Percentiles rank a stretch among this genome's conserved stretches.
Conservation (phyloP, 768 basidiomycete species). For the Leucocoprinus leucothites region DNA sequence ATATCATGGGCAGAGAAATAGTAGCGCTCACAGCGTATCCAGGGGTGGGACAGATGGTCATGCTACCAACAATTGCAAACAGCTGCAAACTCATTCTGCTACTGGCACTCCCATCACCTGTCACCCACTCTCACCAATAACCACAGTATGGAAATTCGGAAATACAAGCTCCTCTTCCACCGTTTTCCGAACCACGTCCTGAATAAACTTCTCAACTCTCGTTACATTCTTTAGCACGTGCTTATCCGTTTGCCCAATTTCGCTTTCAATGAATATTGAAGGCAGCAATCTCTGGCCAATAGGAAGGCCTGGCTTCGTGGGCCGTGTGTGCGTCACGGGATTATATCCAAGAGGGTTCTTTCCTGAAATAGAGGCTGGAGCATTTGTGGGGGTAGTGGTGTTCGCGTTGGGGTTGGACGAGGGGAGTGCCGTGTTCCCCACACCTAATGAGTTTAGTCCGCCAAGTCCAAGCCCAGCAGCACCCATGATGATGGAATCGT, state of each 20-base stretch:
- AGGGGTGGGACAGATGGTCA: too few relatives aligned
- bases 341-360: neutral
- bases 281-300: conserved; percentile 83
- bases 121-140: conserved; percentile 44
- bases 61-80: too few relatives aligned
- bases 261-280: conserved; percentile 89
- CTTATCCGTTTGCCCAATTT: conserved; percentile 94
- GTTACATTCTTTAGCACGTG: conserved; percentile 96
- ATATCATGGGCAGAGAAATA: too few relatives aligned
- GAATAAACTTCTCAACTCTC: conserved; percentile 91
- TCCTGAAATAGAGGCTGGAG: conserved; percentile 23
- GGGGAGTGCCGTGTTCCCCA: neutral
- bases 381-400: neutral
- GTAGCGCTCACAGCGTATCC: too few relatives aligned
- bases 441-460: neutral
- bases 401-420: neutral
- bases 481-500: conserved; percentile 34
- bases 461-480: conserved; percentile 3
- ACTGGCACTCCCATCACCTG: too few relatives aligned
- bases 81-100: too few relatives aligned
- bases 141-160: conserved; percentile 88
- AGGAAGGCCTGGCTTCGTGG: conserved; percentile 61
- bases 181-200: conserved; percentile 92
- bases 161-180: conserved; percentile 95
- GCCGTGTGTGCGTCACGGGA: conserved; percentile 20